phyloP scores from a whole-genome alignment of 257 asterid species.

The Plantago elongata region DNA sequence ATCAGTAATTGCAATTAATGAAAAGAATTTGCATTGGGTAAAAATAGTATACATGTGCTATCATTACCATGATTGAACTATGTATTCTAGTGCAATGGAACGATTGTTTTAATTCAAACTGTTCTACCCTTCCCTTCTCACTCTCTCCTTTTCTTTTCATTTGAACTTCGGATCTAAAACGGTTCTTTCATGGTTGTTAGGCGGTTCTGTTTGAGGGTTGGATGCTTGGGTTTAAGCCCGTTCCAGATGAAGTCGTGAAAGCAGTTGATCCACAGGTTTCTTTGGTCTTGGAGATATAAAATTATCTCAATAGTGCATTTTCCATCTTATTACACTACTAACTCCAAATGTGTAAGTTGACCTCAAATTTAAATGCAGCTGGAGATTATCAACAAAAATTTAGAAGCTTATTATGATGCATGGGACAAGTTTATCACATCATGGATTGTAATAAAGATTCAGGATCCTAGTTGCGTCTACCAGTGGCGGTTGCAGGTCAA shows the following conservation, averaged over 20 bases:
- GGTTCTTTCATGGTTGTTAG: slow-evolving; percentile 32
- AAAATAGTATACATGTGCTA: slow-evolving; percentile 3
- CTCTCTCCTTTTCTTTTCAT: no score
- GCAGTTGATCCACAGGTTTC: slow-evolving; percentile 90
- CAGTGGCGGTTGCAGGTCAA: slow-evolving; percentile 90
- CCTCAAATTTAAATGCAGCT: slow-evolving; percentile 44
- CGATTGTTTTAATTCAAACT: slow-evolving; percentile 5
- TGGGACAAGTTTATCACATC: slow-evolving; percentile 90
- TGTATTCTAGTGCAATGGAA: slow-evolving; percentile 7
- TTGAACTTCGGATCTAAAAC: neutral
- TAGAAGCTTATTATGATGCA: slow-evolving; percentile 75
- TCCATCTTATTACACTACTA: neutral
- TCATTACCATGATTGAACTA: neutral
- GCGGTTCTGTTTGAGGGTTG: slow-evolving; percentile 94
- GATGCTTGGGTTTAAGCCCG: slow-evolving; percentile 99
- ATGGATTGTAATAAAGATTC: slow-evolving; percentile 91
- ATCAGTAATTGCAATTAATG: neutral
- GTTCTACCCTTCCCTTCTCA: no score
- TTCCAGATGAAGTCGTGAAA: slow-evolving; percentile 64
- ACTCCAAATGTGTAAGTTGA: slow-evolving; percentile 13
- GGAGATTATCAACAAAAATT: slow-evolving; percentile 69
- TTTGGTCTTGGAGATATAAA: neutral
- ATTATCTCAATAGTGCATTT: neutral
- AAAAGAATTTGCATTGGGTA: no score
- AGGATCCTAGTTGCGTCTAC: slow-evolving; percentile 78